A percentile compares a stretch with the other conserved stretches of the same genome.
Conservation (phyloP, 2,329 filamentous ascomycete species). For the Paecilomyces sp. region DNA sequence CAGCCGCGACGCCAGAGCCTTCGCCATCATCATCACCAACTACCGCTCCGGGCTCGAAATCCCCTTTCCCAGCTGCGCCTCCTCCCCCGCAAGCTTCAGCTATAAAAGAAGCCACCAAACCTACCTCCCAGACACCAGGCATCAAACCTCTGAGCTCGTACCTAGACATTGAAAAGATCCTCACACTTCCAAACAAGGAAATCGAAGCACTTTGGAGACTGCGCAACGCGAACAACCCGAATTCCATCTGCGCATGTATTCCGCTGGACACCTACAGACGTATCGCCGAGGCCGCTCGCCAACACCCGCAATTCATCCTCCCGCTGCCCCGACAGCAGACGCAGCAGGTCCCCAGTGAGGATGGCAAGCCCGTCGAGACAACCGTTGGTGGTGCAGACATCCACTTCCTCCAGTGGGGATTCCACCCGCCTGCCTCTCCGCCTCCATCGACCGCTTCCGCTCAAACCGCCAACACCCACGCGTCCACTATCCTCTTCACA, state of each 20-base stretch:
- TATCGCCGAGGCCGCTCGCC: constrained; percentile 64
- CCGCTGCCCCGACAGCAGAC: constrained; percentile 56
- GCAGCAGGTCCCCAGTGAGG: constrained; percentile 14
- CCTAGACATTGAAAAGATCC: constrained; percentile 73
- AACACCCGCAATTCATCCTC: constrained; percentile 82
- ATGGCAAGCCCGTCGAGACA: constrained; percentile 14
- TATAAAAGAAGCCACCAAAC: constrained; percentile 27
- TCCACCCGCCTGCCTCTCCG: constrained; percentile 55
- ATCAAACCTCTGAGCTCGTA: constrained; percentile 61
- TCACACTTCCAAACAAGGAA: constrained; percentile 67
- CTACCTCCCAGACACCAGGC: constrained; percentile 35
- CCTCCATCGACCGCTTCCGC: constrained; percentile 12
- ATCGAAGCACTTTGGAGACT: constrained; percentile 86
- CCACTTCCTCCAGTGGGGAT: constrained; percentile 94
- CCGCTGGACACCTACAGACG: constrained; percentile 64
- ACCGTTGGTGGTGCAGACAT: constrained; percentile 66
- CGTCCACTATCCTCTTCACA: constrained; percentile 80
- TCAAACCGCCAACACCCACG: constrained; percentile 45
- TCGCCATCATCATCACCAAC: constrained; percentile 1
- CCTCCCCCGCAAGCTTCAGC: constrained; percentile 6
- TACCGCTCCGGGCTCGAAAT: constrained; percentile 13
- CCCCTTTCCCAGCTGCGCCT: constrained; percentile 1
- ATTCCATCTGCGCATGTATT: constrained; percentile 77
- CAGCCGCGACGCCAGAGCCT: constrained; percentile 43
- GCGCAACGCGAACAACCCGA: constrained; percentile 65